Conservation (phyloP, 805 yeast genomes). For the Suhomyces tanzawaensis region DNA sequence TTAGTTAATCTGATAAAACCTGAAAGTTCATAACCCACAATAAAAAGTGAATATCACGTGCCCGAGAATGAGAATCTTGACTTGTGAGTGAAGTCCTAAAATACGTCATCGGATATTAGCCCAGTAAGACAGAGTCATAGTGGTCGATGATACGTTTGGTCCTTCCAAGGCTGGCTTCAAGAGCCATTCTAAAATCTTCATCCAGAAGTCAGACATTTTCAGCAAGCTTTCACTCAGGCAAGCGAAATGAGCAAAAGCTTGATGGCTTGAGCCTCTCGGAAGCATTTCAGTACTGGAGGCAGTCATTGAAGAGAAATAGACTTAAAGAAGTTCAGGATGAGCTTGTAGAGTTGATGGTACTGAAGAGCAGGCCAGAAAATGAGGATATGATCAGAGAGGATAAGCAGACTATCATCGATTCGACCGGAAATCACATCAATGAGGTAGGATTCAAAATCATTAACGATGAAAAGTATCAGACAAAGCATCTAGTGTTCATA, state of each 20-base stretch:
- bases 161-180: too few relatives aligned
- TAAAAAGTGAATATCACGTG: too few relatives aligned
- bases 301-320: constrained; percentile 21
- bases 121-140: too few relatives aligned
- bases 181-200: too few relatives aligned
- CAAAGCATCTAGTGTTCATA: constrained; percentile 47
- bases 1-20: too few relatives aligned
- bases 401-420: constrained; percentile 21
- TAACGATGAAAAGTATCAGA: constrained; percentile 19
- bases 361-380: constrained; percentile 20
- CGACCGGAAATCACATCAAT: constrained; percentile 28
- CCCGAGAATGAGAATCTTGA: too few relatives aligned
- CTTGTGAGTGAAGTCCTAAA: too few relatives aligned
- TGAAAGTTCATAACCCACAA: too few relatives aligned
- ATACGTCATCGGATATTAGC: too few relatives aligned
- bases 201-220: too few relatives aligned
- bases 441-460: constrained; percentile 32
- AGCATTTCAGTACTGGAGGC: constrained; percentile 17
- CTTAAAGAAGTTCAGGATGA: constrained; percentile 33
- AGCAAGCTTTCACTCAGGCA: too few relatives aligned
- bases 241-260: neutral
- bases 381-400: constrained; percentile 17
- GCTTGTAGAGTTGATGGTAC: constrained; percentile 34
- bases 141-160: too few relatives aligned
- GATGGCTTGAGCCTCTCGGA: neutral